Conservation (phyloP, 2,329 filamentous ascomycete species). For the Fusarium kyushuense region DNA sequence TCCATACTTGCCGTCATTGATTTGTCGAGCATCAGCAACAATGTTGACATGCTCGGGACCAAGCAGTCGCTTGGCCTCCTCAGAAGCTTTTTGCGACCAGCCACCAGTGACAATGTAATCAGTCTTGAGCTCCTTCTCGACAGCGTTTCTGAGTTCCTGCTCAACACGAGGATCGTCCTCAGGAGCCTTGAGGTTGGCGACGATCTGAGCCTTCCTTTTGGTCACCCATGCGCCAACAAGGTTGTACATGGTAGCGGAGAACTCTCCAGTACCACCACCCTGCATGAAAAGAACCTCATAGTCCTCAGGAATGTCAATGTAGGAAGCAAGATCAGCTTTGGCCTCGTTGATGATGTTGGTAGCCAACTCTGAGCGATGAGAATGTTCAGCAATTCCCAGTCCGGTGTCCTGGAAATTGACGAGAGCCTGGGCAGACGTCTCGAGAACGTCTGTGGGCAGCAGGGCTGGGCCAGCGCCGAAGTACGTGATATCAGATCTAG, state of each 20-base stretch:
- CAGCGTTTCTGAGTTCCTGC: conserved; percentile 70
- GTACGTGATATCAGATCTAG: conserved; percentile 81
- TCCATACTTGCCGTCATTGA: conserved; percentile 85
- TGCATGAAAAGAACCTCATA: conserved; percentile 93
- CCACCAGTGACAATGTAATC: conserved; percentile 93
- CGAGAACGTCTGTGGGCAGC: conserved; percentile 83
- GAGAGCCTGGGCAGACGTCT: conserved; percentile 80
- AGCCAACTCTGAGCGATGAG: conserved; percentile 85
- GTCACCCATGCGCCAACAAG: conserved; percentile 85
- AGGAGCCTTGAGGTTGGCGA: conserved; percentile 64
- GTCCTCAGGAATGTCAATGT: conserved; percentile 84
- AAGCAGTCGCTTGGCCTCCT: conserved; percentile 83
- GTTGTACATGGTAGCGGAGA: conserved; percentile 87
- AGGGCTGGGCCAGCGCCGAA: conserved; percentile 93
- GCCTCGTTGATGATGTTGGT: conserved; percentile 82
- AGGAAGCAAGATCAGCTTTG: conserved; percentile 77
- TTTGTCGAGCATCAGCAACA: conserved; percentile 73
- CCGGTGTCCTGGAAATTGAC: conserved; percentile 85
- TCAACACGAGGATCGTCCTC: conserved; percentile 65
- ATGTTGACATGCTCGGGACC: conserved; percentile 82
- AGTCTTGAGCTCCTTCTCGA: conserved; percentile 78
- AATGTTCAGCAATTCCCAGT: conserved; percentile 89
- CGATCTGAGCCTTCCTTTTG: conserved; percentile 70
- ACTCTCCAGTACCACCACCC: conserved; percentile 86
- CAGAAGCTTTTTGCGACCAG: conserved; percentile 88